Percentiles rank a stretch among this genome's conserved stretches.
phyloP scores from a whole-genome alignment of 768 basidiomycete genomes.

The Lactarius quietus region DNA sequence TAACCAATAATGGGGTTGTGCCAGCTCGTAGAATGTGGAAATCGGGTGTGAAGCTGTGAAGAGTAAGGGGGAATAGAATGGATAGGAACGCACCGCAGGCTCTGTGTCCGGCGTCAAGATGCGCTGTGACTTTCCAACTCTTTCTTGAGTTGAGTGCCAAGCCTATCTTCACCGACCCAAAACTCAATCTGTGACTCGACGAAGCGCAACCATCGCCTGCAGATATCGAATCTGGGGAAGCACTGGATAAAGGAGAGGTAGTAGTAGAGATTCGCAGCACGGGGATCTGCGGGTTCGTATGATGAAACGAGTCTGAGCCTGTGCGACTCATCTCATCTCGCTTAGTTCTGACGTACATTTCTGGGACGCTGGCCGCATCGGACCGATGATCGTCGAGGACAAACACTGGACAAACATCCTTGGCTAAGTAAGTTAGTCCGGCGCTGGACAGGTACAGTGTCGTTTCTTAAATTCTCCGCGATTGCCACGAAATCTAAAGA shows the following conservation, averaged over 20 bases:
- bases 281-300: slow-evolving; percentile 61
- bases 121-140: slow-evolving; percentile 74
- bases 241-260: slow-evolving; percentile 47
- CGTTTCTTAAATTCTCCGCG: neutral
- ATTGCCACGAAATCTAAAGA: neutral
- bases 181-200: slow-evolving; percentile 29
- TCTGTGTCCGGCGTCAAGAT: slow-evolving; percentile 73
- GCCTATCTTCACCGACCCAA: slow-evolving; percentile 33
- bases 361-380: slow-evolving; percentile 67
- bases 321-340: neutral
- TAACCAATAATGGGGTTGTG: neutral
- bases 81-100: slow-evolving; percentile 48
- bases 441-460: slow-evolving; percentile 63
- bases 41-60: neutral
- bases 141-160: slow-evolving; percentile 70
- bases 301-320: neutral
- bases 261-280: slow-evolving; percentile 63
- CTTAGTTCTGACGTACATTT: slow-evolving; percentile 68
- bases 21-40: too few species aligned
- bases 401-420: slow-evolving; percentile 41
- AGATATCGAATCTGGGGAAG: slow-evolving; percentile 16
- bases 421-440: slow-evolving; percentile 68
- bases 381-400: slow-evolving; percentile 67
- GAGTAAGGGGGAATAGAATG: neutral
- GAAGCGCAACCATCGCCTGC: slow-evolving; percentile 30